phyloP scores from a whole-genome alignment of 2,329 filamentous ascomycete genomes.

The Sclerotinia subarctica region DNA sequence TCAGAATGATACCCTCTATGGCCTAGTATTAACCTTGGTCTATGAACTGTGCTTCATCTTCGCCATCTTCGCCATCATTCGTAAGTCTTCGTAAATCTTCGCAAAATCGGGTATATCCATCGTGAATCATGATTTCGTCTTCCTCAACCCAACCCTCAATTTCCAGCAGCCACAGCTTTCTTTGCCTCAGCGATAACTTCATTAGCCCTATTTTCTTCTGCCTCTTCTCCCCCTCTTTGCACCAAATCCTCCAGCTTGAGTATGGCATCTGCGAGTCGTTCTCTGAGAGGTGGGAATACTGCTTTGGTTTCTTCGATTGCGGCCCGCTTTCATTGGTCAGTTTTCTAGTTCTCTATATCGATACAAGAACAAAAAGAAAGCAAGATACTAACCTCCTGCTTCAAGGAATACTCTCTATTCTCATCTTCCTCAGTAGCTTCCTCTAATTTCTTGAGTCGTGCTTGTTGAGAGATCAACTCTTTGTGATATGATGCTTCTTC shows the following conservation, averaged over 20 bases:
- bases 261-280: conserved; percentile 69
- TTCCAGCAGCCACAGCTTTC: conserved; percentile 50
- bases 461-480: conserved; percentile 73
- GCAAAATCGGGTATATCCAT: conserved; percentile 9
- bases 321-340: conserved; percentile 28
- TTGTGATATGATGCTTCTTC: conserved; percentile 89
- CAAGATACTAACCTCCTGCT: conserved; percentile 69
- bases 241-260: conserved; percentile 73
- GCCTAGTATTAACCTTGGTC: not conserved
- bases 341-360: not conserved
- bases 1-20: conserved; percentile 31
- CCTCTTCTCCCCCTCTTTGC: conserved; percentile 50
- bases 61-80: not conserved
- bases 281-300: conserved; percentile 69
- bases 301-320: conserved; percentile 85
- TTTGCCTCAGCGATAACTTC: conserved; percentile 47
- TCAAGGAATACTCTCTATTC: conserved; percentile 75
- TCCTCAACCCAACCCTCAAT: conserved; percentile 28
- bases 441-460: conserved; percentile 60
- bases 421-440: conserved; percentile 56
- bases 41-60: not conserved
- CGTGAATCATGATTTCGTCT: conserved; percentile 16
- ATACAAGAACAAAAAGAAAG: not conserved
- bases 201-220: conserved; percentile 54
- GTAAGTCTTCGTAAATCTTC: not conserved